A percentile compares a stretch with the other conserved stretches of the same genome.
Evolutionary conservation across 129 eudicot species (phyloP).

Genomic region (Escallonia rubra): DNA sequence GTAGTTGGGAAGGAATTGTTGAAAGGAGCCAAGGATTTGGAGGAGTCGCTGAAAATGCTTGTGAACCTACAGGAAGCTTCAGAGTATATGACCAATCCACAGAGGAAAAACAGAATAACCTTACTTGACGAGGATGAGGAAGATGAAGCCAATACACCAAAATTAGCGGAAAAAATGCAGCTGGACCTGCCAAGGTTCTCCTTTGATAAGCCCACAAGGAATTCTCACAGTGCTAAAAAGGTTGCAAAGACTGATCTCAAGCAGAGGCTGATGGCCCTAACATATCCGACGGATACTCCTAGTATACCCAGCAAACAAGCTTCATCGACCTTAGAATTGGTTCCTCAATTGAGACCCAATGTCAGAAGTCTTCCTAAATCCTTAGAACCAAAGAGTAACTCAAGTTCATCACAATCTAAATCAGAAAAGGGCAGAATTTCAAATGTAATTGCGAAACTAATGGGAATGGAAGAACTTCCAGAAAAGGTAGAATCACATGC

Average conservation of each 20-base stretch:
- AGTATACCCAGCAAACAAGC: conserved; percentile 9
- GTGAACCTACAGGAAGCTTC: conserved; percentile 81
- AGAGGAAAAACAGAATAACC: conserved; percentile 51
- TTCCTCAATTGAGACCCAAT: conserved; percentile 15
- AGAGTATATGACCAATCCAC: conserved; percentile 35
- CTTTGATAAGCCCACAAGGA: conserved; percentile 53
- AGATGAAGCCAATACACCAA: conserved; percentile 22
- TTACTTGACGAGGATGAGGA: conserved; percentile 71
- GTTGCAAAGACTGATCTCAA: conserved; percentile 10
- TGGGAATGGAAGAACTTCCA: conserved; percentile 80
- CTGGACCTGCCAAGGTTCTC: conserved; percentile 74
- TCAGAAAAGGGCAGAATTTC: conserved; percentile 68
- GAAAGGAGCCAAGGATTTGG: conserved; percentile 85
- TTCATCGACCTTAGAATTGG: neutral
- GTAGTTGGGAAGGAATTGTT: conserved; percentile 70
- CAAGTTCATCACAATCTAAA: conserved; percentile 18
- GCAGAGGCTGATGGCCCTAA: conserved; percentile 24
- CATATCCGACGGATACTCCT: conserved; percentile 21
- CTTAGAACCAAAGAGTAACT: conserved; percentile 10
- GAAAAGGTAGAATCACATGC: conserved; percentile 16
- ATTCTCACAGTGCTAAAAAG: conserved; percentile 13
- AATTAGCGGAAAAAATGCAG: conserved; percentile 29
- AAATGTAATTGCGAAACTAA: conserved; percentile 80
- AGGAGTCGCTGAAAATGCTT: conserved; percentile 82
- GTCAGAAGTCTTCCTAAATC: conserved; percentile 18